A percentile compares a stretch with the other conserved stretches of the same genome.
These are phyloP conservation scores for Suhomyces panamericanus DNA, from an alignment of 1,139 yeast genomes.

Conservation along the genomic window DNA sequence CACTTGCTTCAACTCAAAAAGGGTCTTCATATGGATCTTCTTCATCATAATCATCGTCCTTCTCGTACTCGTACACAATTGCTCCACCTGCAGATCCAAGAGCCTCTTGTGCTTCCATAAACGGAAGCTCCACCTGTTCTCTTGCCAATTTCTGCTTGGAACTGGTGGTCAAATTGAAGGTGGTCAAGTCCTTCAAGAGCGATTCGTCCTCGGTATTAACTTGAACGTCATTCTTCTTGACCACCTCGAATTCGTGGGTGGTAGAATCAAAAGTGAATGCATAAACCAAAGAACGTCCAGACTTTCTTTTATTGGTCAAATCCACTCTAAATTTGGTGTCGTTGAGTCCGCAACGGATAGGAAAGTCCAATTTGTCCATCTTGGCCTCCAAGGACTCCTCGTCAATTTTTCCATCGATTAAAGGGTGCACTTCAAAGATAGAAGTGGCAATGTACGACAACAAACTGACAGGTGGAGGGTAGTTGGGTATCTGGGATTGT, in stretches of 20 bases:
- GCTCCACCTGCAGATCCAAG: constrained; percentile 81
- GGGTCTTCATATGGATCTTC: constrained; percentile 98
- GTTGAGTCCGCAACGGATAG: constrained; percentile 48
- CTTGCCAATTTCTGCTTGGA: constrained; percentile 73
- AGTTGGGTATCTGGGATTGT: constrained; percentile 30
- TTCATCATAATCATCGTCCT: constrained; percentile 88
- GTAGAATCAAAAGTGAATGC: constrained; percentile 52
- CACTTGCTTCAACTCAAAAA: constrained; percentile 41
- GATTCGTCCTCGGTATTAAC: constrained; percentile 33
- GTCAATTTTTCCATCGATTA: constrained; percentile 26
- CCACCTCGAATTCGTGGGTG: constrained; percentile 51
- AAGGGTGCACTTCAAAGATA: constrained; percentile 59
- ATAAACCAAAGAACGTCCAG: constrained; percentile 74
- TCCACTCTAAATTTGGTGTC: constrained; percentile 45
- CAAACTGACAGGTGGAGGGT: constrained; percentile 53
- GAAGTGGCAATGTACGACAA: constrained; percentile 71
- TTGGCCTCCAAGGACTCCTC: constrained; percentile 52
- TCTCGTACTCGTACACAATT: constrained; percentile 86
- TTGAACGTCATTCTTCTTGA: constrained; percentile 25
- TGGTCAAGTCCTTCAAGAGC: constrained; percentile 70
- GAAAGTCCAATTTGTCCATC: constrained; percentile 47
- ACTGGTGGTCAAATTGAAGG: constrained; percentile 80
- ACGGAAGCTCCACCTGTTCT: constrained; percentile 87
- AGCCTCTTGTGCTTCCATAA: constrained; percentile 76
- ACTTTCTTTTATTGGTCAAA: constrained; percentile 71